Evolutionary conservation across 495 filamentous ascomycete genomes (phyloP), one percentile per base, ranked within the genome.

Genomic region (Xylaria acuta): DNA sequence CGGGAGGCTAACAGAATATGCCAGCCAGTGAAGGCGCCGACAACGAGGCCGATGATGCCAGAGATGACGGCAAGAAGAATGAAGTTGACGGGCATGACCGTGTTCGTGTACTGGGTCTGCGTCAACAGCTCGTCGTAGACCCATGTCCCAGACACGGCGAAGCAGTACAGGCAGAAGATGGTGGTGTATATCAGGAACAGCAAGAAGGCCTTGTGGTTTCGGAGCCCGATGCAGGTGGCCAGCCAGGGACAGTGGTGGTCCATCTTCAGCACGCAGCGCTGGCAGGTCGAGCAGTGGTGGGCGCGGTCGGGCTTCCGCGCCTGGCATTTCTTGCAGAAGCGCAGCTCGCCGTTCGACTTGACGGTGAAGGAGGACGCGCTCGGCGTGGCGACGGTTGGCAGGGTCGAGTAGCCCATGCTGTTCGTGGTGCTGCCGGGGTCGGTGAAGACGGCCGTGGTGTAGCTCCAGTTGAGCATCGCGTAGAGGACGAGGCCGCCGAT

Each of bases 161-260:
- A 97, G 80, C 89, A 91, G 70, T 94, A 85, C 83, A 93, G 89
- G 85, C 93, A 94, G 84, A 97, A 97, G 18, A 97, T 63, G 20
- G 90, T 92, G 12, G 93, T 94, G 79, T 99, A 98, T 67, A 97
- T 91, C 34, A 99, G 87, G 81, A 99, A 99, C 11, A 98, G 87
- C 45, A 99, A 78, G 80, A 99, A 99, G 6, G 94, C 86, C 81
- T 98, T 98, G 85, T 98, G 97, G 82, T 98, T 99, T 75, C 89
- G 87, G 69, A 99, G 82, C 32, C 97, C 97, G 59, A 99, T 92
- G 78, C 96, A 99, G 3, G 93, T 98, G 25, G 97, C 96, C 60
- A 98, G 87, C 96, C 96, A 99, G 7, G 96, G 96, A 76, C 96
- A 99, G 83, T 99, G 96, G 80, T 99, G 96, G 80, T 99, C 96